Conservation (phyloP, 192 early-diverging fungal genomes). For the Backusella westeae region DNA sequence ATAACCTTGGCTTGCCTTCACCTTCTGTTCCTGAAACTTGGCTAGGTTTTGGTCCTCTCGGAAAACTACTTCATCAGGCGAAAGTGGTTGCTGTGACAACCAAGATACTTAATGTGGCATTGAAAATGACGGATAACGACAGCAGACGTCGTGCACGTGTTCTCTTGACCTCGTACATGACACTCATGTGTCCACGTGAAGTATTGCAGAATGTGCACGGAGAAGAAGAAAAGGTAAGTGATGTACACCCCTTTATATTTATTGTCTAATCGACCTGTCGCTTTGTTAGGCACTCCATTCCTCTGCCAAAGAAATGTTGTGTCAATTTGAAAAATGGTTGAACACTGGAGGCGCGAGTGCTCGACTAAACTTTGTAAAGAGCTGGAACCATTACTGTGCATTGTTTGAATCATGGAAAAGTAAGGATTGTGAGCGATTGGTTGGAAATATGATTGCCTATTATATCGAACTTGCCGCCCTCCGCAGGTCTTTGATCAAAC, state of each 20-base stretch:
- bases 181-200: conserved; percentile 60
- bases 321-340: conserved; percentile 37
- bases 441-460: conserved; percentile 64
- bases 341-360: background rate
- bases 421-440: conserved; percentile 56
- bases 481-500: conserved; percentile 54
- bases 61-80: conserved; percentile 29
- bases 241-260: background rate
- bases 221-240: conserved; percentile 53
- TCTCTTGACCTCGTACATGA: conserved; percentile 73
- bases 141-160: conserved; percentile 51
- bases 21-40: conserved; percentile 6
- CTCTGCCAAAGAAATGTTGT: conserved; percentile 32
- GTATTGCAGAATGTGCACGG: conserved; percentile 53
- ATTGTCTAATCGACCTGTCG: conserved; percentile 4
- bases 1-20: conserved; percentile 9
- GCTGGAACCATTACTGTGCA: conserved; percentile 58
- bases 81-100: conserved; percentile 38
- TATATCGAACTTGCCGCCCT: conserved; percentile 65
- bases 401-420: conserved; percentile 74
- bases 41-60: conserved; percentile 33
- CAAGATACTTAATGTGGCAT: conserved; percentile 34
- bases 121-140: conserved; percentile 42
- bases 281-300: conserved; percentile 29
- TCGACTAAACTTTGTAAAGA: conserved; percentile 42